Percentiles rank a stretch among this genome's conserved stretches.
These are phyloP conservation scores for Sonneratia caseolaris DNA, from an alignment of 345 rosid genomes.

Conservation along the genomic window DNA sequence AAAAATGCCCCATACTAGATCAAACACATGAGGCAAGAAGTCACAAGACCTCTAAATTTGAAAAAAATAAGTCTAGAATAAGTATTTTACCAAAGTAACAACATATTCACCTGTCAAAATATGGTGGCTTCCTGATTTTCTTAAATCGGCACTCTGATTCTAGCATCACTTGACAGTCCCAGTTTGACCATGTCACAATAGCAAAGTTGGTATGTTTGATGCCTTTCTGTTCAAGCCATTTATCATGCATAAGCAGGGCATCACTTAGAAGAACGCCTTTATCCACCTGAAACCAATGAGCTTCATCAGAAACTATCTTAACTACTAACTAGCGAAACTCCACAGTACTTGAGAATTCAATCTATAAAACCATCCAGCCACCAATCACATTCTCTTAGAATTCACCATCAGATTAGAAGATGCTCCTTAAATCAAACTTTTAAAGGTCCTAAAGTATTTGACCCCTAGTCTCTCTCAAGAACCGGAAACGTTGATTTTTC, in stretches of 20 bases:
- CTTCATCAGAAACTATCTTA: neutral
- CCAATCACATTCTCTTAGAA: neutral
- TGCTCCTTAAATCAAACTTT: neutral
- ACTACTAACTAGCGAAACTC: neutral
- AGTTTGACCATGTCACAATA: constrained; percentile 49
- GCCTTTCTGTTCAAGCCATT: constrained; percentile 51
- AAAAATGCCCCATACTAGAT: neutral
- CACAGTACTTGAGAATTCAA: neutral
- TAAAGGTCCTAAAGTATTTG: neutral
- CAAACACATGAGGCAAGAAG: too few relatives aligned
- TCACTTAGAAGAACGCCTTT: constrained; percentile 35
- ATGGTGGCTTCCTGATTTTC: constrained; percentile 44
- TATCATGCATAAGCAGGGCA: constrained; percentile 42
- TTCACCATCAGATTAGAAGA: neutral
- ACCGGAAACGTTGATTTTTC: neutral
- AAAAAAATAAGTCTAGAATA: neutral
- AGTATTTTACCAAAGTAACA: neutral
- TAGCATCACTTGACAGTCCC: constrained; percentile 52
- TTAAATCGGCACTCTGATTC: constrained; percentile 51
- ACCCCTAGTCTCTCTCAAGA: neutral
- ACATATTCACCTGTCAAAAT: constrained; percentile 32
- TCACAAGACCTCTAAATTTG: too few relatives aligned
- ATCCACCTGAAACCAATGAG: constrained; percentile 27
- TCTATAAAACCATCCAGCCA: neutral
- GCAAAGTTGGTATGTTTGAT: constrained; percentile 42